Base-by-base conservation (phyloP, 179 eudicot species). In the Heliamphora pulchella region DNA sequence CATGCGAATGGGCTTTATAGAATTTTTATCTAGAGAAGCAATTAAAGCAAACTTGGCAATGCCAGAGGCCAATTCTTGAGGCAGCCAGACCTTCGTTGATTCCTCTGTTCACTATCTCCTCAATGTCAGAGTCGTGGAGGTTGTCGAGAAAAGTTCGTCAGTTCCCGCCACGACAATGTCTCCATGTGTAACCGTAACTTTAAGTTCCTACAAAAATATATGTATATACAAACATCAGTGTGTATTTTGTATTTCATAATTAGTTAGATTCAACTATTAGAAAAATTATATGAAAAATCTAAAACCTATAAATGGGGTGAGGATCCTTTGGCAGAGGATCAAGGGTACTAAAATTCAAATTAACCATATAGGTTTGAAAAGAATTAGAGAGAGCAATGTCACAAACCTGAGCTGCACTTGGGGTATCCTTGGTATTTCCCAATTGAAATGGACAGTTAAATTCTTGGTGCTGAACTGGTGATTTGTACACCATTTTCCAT, bases 371-470 rank as follows among this genome's bases (percentile, higher is more conserved):
- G 31, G 31, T 31, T 31, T 31, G 31, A 31, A 31, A 31, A 31
- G 31, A 31, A 31, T 31, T 31, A 31, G 31, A 31, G 31, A 31
- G 31, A 31, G 31, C 31, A 31, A 31, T 31, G 31, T 31, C 31
- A 31, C 31, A 31, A 31, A 31, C 31, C 31, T 31, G 31, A 31
- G 31, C 31, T 31, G 31, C 31, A 31, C 31, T 31, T 31, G 31
- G 31, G 31, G 31, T 31, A 31, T 65, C 39, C 8, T 39, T 61
- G 5, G 13, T 8, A 2, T 44, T 59, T 54, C 82, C 84, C 6
- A 81, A 43, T 54, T 84, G 86, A 64, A 79, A 84, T 9, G 87
- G 84, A 39, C 6, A 64, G 65, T 82, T 82, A 70, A 81, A 84
- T 48, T n/a, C 39, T 10, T 39, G 20, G 43, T 68, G 78, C 18